phyloP scores from a whole-genome alignment of 805 yeast genomes.

The Allodekkera sacchari region DNA sequence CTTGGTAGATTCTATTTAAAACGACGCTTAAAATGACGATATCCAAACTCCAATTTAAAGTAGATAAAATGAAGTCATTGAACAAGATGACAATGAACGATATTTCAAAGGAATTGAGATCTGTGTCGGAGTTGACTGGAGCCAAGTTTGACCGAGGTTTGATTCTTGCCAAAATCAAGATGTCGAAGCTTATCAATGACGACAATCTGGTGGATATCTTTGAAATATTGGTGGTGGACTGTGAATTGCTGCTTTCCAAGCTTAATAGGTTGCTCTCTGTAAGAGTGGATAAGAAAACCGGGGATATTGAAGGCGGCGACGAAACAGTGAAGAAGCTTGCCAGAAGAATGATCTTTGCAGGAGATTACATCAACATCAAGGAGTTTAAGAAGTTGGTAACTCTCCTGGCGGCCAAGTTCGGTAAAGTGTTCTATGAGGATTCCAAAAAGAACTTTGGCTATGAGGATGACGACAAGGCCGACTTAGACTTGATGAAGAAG shows the following conservation, averaged over 20 bases:
- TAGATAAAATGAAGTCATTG: slow-evolving; percentile 17
- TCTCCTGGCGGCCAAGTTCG: slow-evolving; percentile 15
- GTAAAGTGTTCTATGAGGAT: slow-evolving; percentile 17
- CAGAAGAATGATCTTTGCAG: slow-evolving; percentile 12
- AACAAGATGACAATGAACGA: slow-evolving; percentile 15
- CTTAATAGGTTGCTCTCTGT: slow-evolving; percentile 8
- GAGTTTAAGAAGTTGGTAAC: slow-evolving; percentile 17
- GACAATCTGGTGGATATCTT: slow-evolving; percentile 18
- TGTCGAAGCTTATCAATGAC: slow-evolving; percentile 16
- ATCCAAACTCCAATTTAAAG: slow-evolving; percentile 19
- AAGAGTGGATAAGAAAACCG: slow-evolving; percentile 7
- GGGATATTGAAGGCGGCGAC: slow-evolving; percentile 10
- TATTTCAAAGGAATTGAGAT: slow-evolving; percentile 15
- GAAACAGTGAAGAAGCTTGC: slow-evolving; percentile 9
- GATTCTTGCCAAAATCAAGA: slow-evolving; percentile 12
- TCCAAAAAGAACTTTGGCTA: slow-evolving; percentile 10
- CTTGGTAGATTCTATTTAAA: slow-evolving; percentile 12
- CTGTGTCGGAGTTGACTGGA: slow-evolving; percentile 6
- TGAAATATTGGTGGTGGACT: slow-evolving; percentile 16
- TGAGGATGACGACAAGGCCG: slow-evolving; percentile 3
- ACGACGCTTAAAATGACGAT: slow-evolving; percentile 19
- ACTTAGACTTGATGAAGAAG: slow-evolving; percentile 12
- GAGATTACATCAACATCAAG: slow-evolving; percentile 14
- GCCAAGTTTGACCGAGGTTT: slow-evolving; percentile 17
- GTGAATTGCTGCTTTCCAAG: slow-evolving; percentile 16